phyloP scores from a whole-genome alignment of 1,139 yeast species.

The Pneumocystis murina region DNA sequence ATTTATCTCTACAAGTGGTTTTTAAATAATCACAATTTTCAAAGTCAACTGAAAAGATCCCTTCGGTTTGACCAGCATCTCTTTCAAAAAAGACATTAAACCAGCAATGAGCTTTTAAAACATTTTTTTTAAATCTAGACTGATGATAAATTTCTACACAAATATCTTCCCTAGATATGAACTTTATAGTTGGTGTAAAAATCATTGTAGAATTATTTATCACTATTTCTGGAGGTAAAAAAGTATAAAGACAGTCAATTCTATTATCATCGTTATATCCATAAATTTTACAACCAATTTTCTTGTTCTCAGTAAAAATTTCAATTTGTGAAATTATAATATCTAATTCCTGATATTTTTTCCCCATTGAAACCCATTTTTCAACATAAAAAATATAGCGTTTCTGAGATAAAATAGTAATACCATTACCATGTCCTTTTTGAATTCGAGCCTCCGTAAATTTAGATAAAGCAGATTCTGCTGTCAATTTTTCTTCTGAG shows the following conservation, averaged over 20 bases:
- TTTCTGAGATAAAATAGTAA: constrained; percentile 56
- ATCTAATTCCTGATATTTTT: constrained; percentile 15
- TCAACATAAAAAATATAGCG: constrained; percentile 52
- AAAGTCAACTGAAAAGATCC: constrained; percentile 31
- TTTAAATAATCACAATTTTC: constrained; percentile 52
- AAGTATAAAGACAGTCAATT: constrained; percentile 16
- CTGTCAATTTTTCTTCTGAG: constrained; percentile 27
- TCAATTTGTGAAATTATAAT: constrained; percentile 19
- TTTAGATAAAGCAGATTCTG: constrained; percentile 33
- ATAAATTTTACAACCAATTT: constrained; percentile 19
- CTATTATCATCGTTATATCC: constrained; percentile 16
- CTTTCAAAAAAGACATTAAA: constrained; percentile 26
- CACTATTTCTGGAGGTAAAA: constrained; percentile 7
- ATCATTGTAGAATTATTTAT: not conserved
- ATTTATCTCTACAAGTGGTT: constrained; percentile 45
- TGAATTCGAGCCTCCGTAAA: constrained; percentile 51
- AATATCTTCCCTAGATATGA: constrained; percentile 2
- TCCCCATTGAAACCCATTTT: constrained; percentile 21
- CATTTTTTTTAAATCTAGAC: constrained; percentile 14
- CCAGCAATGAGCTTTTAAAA: constrained; percentile 19
- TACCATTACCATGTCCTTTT: constrained; percentile 44
- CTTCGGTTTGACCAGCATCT: constrained; percentile 13
- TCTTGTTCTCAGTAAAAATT: constrained; percentile 19
- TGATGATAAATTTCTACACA: constrained; percentile 14
- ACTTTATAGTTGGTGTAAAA: constrained; percentile 1